Evolutionary conservation across 495 filamentous ascomycete species (phyloP), one percentile per base, ranked within the genome.

Genomic region (Talaromyces nanjingensis): DNA sequence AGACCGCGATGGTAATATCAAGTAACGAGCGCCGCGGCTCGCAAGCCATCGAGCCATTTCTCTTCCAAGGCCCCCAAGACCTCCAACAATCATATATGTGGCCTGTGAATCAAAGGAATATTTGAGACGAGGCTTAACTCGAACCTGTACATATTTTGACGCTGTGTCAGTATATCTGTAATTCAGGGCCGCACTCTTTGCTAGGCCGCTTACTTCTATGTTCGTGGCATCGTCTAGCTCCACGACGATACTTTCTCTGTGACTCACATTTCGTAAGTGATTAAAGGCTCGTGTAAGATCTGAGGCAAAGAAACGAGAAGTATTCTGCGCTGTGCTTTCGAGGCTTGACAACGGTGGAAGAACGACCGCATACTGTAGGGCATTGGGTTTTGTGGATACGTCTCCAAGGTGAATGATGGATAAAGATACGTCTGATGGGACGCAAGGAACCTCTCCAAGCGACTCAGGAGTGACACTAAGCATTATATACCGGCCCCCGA

Each of bases 41-140:
- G 71, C 75, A 7, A 82, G 53, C 63, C 75, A 73, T 2, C 68
- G n/a, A 1, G 74, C 73, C 0, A 81, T 63, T 9, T 63, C 74
- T 0, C 71, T 71, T 9, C 79, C 78, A 18, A 84, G 64, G 3
- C 81, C 80, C 11, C 73, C 74, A 4, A 79, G 60, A 0, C 78
- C 80, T n/a, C 81, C 81, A 2, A 73, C 69, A 37, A 84, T 71
- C 0, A 82, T 60, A 56, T 83, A 81, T 0, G 71, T 71, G 0
- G 65, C 69, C 64, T 66, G 67, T 58, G 22, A 20, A 2, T 59
- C 60, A 37, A 73, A 63, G 4, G 55, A 47, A 64, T 49, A 14
- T 49, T 49, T 49, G 14, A n/a, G 45, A 49, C 7, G 45, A 49
- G 45, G 14, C 45, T 49, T 49, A 49, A 49, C 45, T 49, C 45